Evolutionary conservation across 495 filamentous ascomycete genomes (phyloP).

Genomic region (Podospora fimiseda): DNA sequence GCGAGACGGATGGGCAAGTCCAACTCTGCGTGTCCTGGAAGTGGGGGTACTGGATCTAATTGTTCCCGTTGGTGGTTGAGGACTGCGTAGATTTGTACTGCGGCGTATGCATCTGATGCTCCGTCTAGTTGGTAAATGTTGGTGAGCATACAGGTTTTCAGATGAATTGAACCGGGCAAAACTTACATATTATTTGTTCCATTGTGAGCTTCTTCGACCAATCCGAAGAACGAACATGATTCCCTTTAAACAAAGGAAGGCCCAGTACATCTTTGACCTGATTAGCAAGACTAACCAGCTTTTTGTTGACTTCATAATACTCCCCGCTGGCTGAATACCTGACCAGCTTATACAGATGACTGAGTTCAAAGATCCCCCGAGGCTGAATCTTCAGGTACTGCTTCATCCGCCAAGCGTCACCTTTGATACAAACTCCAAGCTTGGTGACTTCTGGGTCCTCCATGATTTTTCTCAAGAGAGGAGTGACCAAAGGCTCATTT

Average conservation of each 20-base stretch:
- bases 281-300: constrained; percentile 55
- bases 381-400: constrained; percentile 59
- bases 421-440: constrained; percentile 68
- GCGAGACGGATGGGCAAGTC: constrained; percentile 53
- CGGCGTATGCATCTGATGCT: constrained; percentile 77
- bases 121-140: constrained; percentile 51
- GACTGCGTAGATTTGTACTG: constrained; percentile 61
- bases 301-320: constrained; percentile 55
- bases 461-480: constrained; percentile 61
- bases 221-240: constrained; percentile 59
- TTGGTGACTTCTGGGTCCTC: constrained; percentile 66
- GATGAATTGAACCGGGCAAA: neutral
- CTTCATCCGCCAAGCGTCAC: constrained; percentile 63
- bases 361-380: constrained; percentile 68
- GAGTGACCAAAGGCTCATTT: constrained; percentile 57
- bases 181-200: constrained; percentile 67
- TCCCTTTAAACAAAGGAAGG: constrained; percentile 70
- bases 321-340: constrained; percentile 48
- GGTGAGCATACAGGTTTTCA: neutral
- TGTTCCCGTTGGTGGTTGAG: constrained; percentile 60
- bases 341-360: constrained; percentile 70
- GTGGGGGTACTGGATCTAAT: constrained; percentile 62
- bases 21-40: constrained; percentile 60
- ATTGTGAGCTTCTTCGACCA: constrained; percentile 59
- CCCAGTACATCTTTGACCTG: constrained; percentile 66